Conservation (phyloP, 139 green algal genomes). For the Picochlorum sp. region DNA sequence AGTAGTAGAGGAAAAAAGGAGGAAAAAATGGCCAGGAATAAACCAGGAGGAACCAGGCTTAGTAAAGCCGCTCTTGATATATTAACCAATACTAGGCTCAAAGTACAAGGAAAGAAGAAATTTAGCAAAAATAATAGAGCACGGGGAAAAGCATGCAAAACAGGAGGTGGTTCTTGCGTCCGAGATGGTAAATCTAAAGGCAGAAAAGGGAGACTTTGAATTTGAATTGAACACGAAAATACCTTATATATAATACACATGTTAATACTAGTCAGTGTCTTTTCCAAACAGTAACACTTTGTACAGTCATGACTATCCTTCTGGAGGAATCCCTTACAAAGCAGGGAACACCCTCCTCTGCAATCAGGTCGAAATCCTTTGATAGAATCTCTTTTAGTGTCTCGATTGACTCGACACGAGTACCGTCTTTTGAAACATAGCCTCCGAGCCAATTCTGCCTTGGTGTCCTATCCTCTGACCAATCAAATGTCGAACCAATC, state of each 20-base stretch:
- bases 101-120: slow-evolving; percentile 9
- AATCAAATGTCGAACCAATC: slow-evolving; percentile 54
- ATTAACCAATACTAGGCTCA: slow-evolving; percentile 18
- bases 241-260: no score
- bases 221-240: no score
- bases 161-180: not conserved
- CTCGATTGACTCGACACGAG: slow-evolving; percentile 22
- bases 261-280: not conserved
- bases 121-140: not conserved
- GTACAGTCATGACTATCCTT: slow-evolving; percentile 53
- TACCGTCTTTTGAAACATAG: slow-evolving; percentile 14
- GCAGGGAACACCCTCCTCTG: slow-evolving; percentile 37
- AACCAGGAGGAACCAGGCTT: slow-evolving; percentile 4
- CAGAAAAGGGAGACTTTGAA: not conserved
- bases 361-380: slow-evolving; percentile 20
- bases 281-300: slow-evolving; percentile 30
- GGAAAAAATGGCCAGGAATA: not conserved
- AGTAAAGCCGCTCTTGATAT: slow-evolving; percentile 19
- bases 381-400: slow-evolving; percentile 17
- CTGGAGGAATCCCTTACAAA: slow-evolving; percentile 46
- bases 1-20: not conserved
- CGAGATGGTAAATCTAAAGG: not conserved
- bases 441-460: slow-evolving; percentile 47
- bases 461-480: slow-evolving; percentile 50
- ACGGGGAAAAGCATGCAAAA: not conserved